These are phyloP conservation scores for Lecanicillium sp. DNA, from an alignment of 2,329 filamentous ascomycete genomes.

Conservation along the genomic window DNA sequence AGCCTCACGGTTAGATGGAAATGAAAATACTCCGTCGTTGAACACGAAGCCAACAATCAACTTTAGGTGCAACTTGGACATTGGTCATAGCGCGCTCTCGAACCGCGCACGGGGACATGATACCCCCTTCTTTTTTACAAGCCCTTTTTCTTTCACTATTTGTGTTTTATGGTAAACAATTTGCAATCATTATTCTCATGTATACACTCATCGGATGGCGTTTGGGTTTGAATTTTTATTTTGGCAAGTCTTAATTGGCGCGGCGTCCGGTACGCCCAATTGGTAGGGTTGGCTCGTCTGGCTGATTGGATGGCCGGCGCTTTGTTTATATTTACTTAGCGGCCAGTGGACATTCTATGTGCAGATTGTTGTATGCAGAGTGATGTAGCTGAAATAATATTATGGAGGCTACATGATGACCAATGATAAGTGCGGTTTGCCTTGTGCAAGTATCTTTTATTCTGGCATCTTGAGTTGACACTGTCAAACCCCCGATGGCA, in stretches of 20 bases:
- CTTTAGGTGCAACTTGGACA: not conserved
- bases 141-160: not conserved
- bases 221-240: not conserved
- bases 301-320: too few species aligned
- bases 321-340: not conserved
- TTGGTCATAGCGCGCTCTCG: not conserved
- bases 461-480: too few species aligned
- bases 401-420: not conserved
- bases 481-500: too few species aligned
- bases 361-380: slow-evolving; percentile 4
- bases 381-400: not conserved
- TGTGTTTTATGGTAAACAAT: too few species aligned
- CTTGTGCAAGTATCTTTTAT: too few species aligned
- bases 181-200: too few species aligned
- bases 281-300: too few species aligned
- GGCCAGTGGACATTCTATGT: not conserved
- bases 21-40: not conserved
- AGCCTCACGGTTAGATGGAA: slow-evolving; percentile 5
- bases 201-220: too few species aligned
- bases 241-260: not conserved
- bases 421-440: too few species aligned
- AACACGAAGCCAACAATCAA: not conserved
- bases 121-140: not conserved
- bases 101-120: not conserved
- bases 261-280: too few species aligned